A percentile compares a stretch with the other conserved stretches of the same genome.
These are phyloP conservation scores for Diplodia sapinea DNA, from an alignment of 2,329 filamentous ascomycete species.

Conservation along the genomic window DNA sequence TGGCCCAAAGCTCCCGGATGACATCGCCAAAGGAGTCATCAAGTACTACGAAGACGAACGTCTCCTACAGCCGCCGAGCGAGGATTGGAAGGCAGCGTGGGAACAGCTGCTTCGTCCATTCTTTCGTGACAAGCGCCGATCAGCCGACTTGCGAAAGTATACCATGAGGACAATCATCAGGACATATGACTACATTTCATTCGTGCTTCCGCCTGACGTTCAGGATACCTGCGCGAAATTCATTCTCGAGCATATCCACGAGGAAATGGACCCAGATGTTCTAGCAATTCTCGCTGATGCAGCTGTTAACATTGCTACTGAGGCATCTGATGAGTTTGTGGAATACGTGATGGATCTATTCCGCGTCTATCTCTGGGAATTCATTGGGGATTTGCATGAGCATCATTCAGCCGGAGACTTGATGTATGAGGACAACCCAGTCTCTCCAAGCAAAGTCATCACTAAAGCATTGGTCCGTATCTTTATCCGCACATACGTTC, in stretches of 20 bases:
- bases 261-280: conserved; percentile 69
- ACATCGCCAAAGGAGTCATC: conserved; percentile 67
- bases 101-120: conserved; percentile 57
- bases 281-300: conserved; percentile 69
- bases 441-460: conserved; percentile 71
- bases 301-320: conserved; percentile 67
- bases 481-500: conserved; percentile 75
- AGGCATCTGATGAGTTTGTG: conserved; percentile 65
- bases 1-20: conserved; percentile 67
- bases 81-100: conserved; percentile 70
- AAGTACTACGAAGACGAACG: conserved; percentile 72
- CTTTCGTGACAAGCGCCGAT: conserved; percentile 24
- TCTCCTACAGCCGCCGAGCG: conserved; percentile 73
- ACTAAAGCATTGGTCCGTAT: conserved; percentile 74
- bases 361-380: conserved; percentile 40
- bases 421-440: conserved; percentile 19
- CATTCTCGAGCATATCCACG: conserved; percentile 65
- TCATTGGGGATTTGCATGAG: conserved; percentile 36
- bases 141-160: conserved; percentile 64
- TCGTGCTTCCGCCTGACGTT: conserved; percentile 63
- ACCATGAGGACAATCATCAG: conserved; percentile 65
- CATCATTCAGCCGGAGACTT: conserved; percentile 34
- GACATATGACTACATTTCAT: conserved; percentile 57
- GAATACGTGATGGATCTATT: conserved; percentile 54
- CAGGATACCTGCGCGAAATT: conserved; percentile 65